These are phyloP conservation scores for Ehretia macrophylla DNA, from an alignment of 257 asterid species.

Conservation along the genomic window DNA sequence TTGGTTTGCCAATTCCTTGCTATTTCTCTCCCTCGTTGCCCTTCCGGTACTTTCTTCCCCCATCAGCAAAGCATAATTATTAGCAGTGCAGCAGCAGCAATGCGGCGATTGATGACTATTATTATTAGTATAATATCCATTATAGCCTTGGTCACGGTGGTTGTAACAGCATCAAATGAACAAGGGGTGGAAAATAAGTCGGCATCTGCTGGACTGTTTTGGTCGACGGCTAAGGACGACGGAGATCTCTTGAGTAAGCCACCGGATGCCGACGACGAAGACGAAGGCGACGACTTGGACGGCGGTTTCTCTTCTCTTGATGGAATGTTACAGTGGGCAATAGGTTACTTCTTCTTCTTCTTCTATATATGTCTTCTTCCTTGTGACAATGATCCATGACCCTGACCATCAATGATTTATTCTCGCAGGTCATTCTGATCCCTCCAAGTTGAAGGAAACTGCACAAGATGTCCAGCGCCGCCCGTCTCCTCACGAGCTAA, in stretches of 20 bases:
- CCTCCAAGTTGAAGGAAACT: constrained; percentile 63
- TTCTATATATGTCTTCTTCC: not conserved
- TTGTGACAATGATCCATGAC: not conserved
- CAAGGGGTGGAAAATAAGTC: constrained; percentile 24
- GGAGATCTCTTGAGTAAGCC: constrained; percentile 33
- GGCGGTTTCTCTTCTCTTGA: constrained; percentile 92
- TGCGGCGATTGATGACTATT: not conserved
- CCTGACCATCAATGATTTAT: not conserved
- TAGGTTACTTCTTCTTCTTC: constrained; percentile 35
- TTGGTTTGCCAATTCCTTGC: too few species aligned
- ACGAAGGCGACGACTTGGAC: constrained; percentile 41
- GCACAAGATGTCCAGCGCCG: constrained; percentile 44
- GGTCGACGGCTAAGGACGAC: constrained; percentile 51
- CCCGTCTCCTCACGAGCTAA: constrained; percentile 62
- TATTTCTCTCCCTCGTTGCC: too few species aligned
- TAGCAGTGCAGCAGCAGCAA: not conserved
- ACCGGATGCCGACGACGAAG: constrained; percentile 22
- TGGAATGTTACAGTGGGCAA: constrained; percentile 90
- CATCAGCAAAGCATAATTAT: too few species aligned
- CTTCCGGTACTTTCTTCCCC: too few species aligned
- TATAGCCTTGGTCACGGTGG: not conserved
- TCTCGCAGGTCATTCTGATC: constrained; percentile 73
- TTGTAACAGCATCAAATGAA: not conserved
- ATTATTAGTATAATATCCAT: too few species aligned
- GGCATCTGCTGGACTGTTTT: constrained; percentile 30